Conservation (phyloP, 176 grass and related monocot genomes). For the Aegilops tauschii region DNA sequence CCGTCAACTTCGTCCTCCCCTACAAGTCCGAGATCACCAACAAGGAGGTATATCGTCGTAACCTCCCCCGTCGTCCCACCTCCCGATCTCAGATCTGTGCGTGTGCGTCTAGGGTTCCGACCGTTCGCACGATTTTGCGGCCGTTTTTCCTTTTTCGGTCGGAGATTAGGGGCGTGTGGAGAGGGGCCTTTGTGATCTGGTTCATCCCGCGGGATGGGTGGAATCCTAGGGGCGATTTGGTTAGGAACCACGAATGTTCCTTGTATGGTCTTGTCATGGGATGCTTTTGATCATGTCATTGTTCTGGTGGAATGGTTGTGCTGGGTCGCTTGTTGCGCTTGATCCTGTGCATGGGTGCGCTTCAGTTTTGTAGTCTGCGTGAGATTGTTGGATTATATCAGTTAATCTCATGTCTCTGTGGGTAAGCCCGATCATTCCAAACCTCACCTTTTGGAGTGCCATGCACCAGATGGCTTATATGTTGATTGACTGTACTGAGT, state of each 20-base stretch:
- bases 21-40: conserved; percentile 92
- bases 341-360: not conserved
- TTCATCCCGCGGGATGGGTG: not conserved
- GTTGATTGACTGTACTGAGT: not conserved
- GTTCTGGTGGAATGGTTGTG: not conserved
- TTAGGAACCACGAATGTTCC: not conserved
- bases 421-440: not conserved
- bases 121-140: not conserved
- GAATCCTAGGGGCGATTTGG: not conserved
- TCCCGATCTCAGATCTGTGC: conserved; percentile 33
- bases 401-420: not conserved
- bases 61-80: not conserved
- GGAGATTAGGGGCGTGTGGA: not conserved
- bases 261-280: not conserved
- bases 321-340: not conserved
- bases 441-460: not conserved
- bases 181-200: not conserved
- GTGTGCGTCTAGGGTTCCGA: conserved; percentile 17
- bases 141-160: not conserved
- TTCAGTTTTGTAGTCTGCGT: not conserved
- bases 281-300: not conserved
- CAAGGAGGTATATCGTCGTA: conserved; percentile 70
- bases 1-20: conserved; percentile 84
- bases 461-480: not conserved
- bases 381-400: not conserved